phyloP scores from a whole-genome alignment of 495 filamentous ascomycete genomes.

The Penicillium arizonense region DNA sequence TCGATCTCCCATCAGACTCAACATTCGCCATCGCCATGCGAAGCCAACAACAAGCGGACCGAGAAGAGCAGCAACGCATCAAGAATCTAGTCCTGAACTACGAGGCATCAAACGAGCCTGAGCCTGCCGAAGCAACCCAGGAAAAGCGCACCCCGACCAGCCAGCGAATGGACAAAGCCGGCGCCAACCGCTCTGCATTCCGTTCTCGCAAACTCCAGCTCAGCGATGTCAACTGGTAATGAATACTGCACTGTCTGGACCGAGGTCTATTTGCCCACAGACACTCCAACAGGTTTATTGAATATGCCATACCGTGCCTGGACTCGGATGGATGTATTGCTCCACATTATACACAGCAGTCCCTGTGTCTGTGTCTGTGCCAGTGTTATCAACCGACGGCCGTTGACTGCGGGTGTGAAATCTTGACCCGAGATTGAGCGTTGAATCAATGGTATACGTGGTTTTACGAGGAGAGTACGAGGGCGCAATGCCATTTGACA shows the following conservation, averaged over 20 bases:
- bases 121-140: constrained; percentile 57
- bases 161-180: constrained; percentile 61
- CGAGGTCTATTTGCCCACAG: constrained; percentile 2
- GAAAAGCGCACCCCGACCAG: constrained; percentile 39
- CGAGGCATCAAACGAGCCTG: constrained; percentile 77
- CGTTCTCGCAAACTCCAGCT: constrained; percentile 89
- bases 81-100: constrained; percentile 97
- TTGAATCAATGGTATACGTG: too few relatives aligned
- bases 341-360: too few relatives aligned
- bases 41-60: constrained; percentile 88
- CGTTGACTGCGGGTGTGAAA: too few relatives aligned
- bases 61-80: constrained; percentile 95
- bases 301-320: neutral
- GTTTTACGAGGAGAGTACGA: too few relatives aligned
- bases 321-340: too few relatives aligned
- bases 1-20: constrained; percentile 92
- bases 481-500: too few relatives aligned
- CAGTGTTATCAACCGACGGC: too few relatives aligned
- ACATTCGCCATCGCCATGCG: constrained; percentile 95
- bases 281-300: neutral
- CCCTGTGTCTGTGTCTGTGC: too few relatives aligned
- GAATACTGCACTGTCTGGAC: neutral
- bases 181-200: constrained; percentile 71
- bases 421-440: too few relatives aligned
- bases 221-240: constrained; percentile 96